Percentiles rank a stretch among this genome's conserved stretches.
Evolutionary conservation across 129 eudicot species (phyloP).

Genomic region (Flaveria robusta): DNA sequence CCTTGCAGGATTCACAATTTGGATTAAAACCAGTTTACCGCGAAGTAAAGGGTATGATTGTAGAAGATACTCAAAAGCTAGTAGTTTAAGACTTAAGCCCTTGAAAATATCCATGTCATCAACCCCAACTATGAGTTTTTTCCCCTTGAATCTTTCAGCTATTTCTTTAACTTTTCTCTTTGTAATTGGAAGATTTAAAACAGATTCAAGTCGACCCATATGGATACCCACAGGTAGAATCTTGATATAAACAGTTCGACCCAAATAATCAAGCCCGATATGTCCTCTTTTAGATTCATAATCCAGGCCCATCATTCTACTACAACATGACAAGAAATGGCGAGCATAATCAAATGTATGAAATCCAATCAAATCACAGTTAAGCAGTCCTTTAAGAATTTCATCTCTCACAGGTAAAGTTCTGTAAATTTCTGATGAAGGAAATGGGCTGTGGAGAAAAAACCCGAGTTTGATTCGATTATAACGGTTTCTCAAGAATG

Average conservation of each 20-base stretch:
- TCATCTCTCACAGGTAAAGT: slow-evolving; percentile 80
- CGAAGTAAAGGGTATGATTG: slow-evolving; percentile 38
- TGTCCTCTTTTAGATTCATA: slow-evolving; percentile 86
- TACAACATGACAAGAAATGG: slow-evolving; percentile 83
- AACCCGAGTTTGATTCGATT: slow-evolving; percentile 77
- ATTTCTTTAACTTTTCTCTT: slow-evolving; percentile 59
- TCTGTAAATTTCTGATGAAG: slow-evolving; percentile 81
- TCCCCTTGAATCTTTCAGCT: slow-evolving; percentile 60
- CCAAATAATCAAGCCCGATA: slow-evolving; percentile 83
- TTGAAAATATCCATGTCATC: slow-evolving; percentile 93
- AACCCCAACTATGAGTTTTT: slow-evolving; percentile 73
- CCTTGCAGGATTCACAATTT: slow-evolving; percentile 86
- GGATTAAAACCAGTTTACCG: slow-evolving; percentile 65
- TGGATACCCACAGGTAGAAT: slow-evolving; percentile 83
- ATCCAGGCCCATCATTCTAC: slow-evolving; percentile 82
- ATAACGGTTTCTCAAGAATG: slow-evolving; percentile 64
- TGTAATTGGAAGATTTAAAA: slow-evolving; percentile 63
- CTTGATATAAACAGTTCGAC: slow-evolving; percentile 80
- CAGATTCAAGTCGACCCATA: slow-evolving; percentile 71
- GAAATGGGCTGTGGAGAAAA: slow-evolving; percentile 88
- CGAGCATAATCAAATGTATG: slow-evolving; percentile 91
- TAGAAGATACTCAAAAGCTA: slow-evolving; percentile 75
- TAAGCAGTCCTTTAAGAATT: slow-evolving; percentile 71
- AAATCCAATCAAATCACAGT: slow-evolving; percentile 80
- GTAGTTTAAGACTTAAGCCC: slow-evolving; percentile 75